Conservation (phyloP, 768 basidiomycete genomes). For the Neoboletus magnificus region DNA sequence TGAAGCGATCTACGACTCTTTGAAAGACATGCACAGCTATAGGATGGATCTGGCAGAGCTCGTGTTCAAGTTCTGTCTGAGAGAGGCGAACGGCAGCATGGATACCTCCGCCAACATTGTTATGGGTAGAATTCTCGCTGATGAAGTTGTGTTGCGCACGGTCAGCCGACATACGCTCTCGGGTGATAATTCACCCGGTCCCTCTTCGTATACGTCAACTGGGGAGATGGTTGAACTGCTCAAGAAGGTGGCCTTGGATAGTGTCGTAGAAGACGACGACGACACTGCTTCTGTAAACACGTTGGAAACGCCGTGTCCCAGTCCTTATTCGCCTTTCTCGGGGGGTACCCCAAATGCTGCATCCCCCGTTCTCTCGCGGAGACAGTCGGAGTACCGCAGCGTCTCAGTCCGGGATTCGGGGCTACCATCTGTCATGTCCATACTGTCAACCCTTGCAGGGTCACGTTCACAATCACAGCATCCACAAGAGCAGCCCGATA, state of each 20-base stretch:
- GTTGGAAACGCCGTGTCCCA: conserved; percentile 39
- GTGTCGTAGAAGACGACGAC: conserved; percentile 39
- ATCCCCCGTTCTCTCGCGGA: conserved; percentile 56
- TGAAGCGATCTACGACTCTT: conserved; percentile 55
- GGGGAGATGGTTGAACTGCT: conserved; percentile 41
- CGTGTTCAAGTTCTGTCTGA: conserved; percentile 50
- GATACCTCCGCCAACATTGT: conserved; percentile 31
- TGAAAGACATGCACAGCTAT: conserved; percentile 68
- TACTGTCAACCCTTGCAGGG: conserved; percentile 59
- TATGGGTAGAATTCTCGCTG: conserved; percentile 60
- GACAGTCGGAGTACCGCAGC: conserved; percentile 52
- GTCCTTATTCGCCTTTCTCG: conserved; percentile 25
- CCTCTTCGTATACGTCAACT: conserved; percentile 21
- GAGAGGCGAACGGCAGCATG: conserved; percentile 26
- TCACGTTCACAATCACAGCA: conserved; percentile 60
- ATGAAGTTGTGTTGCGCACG: conserved; percentile 60
- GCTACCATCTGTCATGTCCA: conserved; percentile 60
- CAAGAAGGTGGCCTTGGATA: conserved; percentile 36
- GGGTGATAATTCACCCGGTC: conserved; percentile 5
- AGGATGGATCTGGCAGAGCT: conserved; percentile 52
- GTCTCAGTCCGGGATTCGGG: conserved; percentile 43
- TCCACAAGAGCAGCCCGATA: conserved; percentile 39
- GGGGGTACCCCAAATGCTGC: conserved; percentile 34
- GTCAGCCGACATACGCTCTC: conserved; percentile 37
- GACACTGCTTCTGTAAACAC: conserved; percentile 40